Percentiles rank a stretch among this genome's conserved stretches.
phyloP scores from a whole-genome alignment of 306 rosid species.

The Vicia villosa region DNA sequence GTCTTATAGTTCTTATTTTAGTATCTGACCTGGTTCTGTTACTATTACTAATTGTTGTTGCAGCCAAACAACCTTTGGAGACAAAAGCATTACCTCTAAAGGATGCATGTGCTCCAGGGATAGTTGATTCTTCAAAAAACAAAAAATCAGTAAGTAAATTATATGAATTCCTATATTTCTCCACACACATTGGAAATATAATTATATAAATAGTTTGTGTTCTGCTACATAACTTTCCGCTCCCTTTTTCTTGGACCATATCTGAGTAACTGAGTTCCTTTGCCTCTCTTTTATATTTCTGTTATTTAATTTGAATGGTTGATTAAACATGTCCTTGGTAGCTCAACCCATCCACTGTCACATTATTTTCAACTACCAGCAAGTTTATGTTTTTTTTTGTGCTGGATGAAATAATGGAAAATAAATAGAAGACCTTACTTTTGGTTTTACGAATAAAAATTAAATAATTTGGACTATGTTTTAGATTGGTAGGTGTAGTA shows the following conservation, averaged over 20 bases:
- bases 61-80: constrained; percentile 52
- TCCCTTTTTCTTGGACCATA: background rate
- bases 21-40: constrained; percentile 38
- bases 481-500: constrained; percentile 8
- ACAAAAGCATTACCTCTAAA: constrained; percentile 43
- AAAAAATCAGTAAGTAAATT: constrained; percentile 64
- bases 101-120: constrained; percentile 49
- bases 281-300: background rate
- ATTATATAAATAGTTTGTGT: background rate
- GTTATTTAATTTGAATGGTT: constrained; percentile 17
- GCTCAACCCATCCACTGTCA: background rate
- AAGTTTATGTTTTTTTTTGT: background rate
- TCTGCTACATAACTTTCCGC: background rate
- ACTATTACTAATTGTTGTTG: constrained; percentile 38
- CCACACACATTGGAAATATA: constrained; percentile 1
- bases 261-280: background rate
- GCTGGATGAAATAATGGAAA: background rate
- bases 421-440: constrained; percentile 19
- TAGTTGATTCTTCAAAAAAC: constrained; percentile 52
- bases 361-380: background rate
- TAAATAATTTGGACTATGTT: constrained; percentile 21
- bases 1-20: constrained; percentile 29
- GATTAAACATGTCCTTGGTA: constrained; percentile 9
- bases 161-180: constrained; percentile 24
- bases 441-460: background rate